Conservation (phyloP, 225 moss, liverwort and hornwort genomes). For the Rhytidiadelphus loreus region DNA sequence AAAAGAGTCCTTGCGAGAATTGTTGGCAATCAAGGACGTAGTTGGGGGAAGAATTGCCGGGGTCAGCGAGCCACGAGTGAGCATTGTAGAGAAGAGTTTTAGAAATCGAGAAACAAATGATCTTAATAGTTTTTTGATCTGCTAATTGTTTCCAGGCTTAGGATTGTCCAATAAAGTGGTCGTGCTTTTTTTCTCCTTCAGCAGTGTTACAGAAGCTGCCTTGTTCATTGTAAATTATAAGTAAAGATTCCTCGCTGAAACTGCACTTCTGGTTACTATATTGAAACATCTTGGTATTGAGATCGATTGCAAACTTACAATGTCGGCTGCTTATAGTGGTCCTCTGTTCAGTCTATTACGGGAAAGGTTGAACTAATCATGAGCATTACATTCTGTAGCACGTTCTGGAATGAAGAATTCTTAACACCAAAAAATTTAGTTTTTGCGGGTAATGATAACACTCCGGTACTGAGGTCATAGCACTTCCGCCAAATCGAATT, state of each 20-base stretch:
- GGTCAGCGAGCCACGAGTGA: constrained; percentile 17
- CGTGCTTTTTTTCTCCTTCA: not conserved
- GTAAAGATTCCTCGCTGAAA: constrained; percentile 4
- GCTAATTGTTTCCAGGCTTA: constrained; percentile 34
- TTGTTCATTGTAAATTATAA: constrained; percentile 11
- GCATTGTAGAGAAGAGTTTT: constrained; percentile 44
- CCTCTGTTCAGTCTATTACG: not conserved
- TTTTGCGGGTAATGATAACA: not conserved
- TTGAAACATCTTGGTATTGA: not conserved
- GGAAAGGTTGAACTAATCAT: not conserved
- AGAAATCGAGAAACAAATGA: constrained; percentile 30
- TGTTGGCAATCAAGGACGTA: constrained; percentile 14
- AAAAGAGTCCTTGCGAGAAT: not conserved
- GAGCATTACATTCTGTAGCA: not conserved
- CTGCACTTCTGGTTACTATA: not conserved
- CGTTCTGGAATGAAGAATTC: not conserved
- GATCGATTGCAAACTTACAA: not conserved
- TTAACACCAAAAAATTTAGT: rapidly evolving
- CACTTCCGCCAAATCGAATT: not conserved
- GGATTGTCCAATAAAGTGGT: constrained; percentile 36
- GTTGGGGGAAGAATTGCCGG: constrained; percentile 11
- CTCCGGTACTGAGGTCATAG: not conserved
- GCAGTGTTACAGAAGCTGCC: not conserved
- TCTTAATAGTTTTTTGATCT: constrained; percentile 11
- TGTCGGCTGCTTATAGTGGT: not conserved